Conservation (phyloP, 305 asterid genomes). For the Fraxinus baroniana region DNA sequence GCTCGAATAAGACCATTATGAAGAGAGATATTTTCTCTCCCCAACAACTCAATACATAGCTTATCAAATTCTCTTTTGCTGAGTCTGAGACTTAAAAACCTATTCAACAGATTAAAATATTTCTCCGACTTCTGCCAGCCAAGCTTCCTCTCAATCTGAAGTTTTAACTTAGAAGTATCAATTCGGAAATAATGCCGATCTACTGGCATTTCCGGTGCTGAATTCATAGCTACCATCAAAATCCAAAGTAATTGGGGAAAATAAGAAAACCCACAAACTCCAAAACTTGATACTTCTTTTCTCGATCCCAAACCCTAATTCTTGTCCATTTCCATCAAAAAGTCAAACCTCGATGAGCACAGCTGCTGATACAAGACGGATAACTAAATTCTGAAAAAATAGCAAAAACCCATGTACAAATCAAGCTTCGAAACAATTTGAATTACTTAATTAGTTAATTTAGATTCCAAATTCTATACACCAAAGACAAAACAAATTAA, state of each 20-base stretch:
- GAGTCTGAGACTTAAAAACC: conserved; percentile 41
- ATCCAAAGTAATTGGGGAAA: conserved; percentile 17
- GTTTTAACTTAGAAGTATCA: conserved; percentile 44
- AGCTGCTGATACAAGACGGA: conserved; percentile 18
- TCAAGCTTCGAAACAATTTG: conserved; percentile 5
- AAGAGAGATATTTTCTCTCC: conserved; percentile 50
- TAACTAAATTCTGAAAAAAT: conserved; percentile 31
- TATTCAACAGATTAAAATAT: conserved; percentile 46
- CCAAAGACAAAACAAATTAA: conserved; percentile 1
- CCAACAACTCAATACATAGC: conserved; percentile 47
- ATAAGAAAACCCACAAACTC: conserved; percentile 16
- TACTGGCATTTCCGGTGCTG: conserved; percentile 41
- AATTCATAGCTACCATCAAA: conserved; percentile 30
- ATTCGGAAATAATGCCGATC: conserved; percentile 47
- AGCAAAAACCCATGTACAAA: conserved; percentile 26
- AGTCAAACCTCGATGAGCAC: conserved; percentile 26
- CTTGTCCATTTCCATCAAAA: conserved; percentile 13
- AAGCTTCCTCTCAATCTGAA: conserved; percentile 47
- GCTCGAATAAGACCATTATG: conserved; percentile 55
- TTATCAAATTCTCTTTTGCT: conserved; percentile 52
- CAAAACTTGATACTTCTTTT: conserved; percentile 17
- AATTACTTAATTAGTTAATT: conserved; percentile 14
- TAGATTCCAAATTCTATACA: conserved; percentile 12
- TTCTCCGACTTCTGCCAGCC: conserved; percentile 43
- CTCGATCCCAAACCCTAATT: conserved; percentile 34